Conservation (phyloP, 192 early-diverging fungal species). For the Linnemannia zychae region DNA sequence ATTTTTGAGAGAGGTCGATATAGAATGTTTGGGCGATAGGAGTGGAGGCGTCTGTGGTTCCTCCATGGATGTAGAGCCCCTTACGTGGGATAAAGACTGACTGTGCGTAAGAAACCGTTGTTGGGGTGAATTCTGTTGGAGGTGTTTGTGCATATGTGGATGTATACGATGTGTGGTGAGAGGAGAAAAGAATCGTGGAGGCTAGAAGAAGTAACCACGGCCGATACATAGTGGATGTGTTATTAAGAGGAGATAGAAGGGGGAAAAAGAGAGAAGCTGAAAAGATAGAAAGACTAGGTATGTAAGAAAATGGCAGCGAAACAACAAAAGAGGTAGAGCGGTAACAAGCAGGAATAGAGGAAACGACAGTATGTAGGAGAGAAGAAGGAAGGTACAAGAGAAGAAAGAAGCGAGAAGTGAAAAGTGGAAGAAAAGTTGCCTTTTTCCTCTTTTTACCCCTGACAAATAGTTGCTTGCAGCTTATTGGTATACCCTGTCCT, state of each 20-base stretch:
- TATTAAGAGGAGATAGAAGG: neutral
- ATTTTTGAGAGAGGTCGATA: constrained; percentile 21
- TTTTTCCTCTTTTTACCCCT: too few relatives aligned
- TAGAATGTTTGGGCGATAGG: constrained; percentile 14
- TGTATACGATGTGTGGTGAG: neutral
- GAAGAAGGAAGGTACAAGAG: too few relatives aligned
- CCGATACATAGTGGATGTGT: neutral
- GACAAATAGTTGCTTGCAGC: too few relatives aligned
- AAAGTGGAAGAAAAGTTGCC: too few relatives aligned
- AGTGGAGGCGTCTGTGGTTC: neutral
- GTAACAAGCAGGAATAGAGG: too few relatives aligned
- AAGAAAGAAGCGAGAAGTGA: too few relatives aligned
- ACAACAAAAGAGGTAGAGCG: neutral
- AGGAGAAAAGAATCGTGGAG: neutral
- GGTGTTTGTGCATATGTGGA: neutral
- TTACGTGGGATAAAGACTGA: constrained; percentile 10
- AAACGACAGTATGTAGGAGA: too few relatives aligned
- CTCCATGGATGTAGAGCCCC: constrained; percentile 17
- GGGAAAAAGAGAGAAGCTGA: neutral
- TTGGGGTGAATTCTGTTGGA: neutral
- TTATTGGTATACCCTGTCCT: too few relatives aligned
- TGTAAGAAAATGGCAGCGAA: neutral
- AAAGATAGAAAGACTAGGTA: neutral
- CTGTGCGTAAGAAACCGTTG: neutral
- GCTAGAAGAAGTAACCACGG: neutral